Evolutionary conservation across 2,329 filamentous ascomycete genomes (phyloP).

Genomic region (Cadophora sp.): DNA sequence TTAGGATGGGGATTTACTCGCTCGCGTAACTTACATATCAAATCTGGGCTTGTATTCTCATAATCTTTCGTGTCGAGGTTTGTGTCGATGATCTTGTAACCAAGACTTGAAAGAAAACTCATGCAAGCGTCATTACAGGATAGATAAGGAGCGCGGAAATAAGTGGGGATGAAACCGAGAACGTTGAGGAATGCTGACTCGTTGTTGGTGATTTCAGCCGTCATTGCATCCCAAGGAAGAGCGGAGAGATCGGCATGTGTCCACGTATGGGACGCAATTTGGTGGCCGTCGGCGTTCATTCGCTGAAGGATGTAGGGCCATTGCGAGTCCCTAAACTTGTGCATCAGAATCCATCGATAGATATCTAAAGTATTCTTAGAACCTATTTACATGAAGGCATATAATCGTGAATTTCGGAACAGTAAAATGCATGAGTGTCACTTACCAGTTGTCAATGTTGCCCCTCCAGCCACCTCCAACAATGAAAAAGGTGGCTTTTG

Average conservation of each 20-base stretch:
- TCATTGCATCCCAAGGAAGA: slow-evolving; percentile 48
- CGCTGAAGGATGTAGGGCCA: slow-evolving; percentile 53
- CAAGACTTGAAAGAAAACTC: slow-evolving; percentile 46
- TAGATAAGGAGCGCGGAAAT: slow-evolving; percentile 53
- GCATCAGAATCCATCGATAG: too few relatives aligned
- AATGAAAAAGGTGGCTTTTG: slow-evolving; percentile 64
- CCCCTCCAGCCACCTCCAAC: slow-evolving; percentile 59
- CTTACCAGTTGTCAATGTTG: slow-evolving; percentile 54
- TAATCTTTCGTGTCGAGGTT: slow-evolving; percentile 56
- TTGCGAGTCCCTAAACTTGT: slow-evolving; percentile 44
- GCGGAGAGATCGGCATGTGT: slow-evolving; percentile 53
- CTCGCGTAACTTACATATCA: slow-evolving; percentile 42
- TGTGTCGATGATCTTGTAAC: slow-evolving; percentile 50
- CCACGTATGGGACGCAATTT: slow-evolving; percentile 64
- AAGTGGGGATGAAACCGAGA: slow-evolving; percentile 57
- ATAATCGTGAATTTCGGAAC: too few relatives aligned
- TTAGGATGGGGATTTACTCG: background rate
- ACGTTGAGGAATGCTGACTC: slow-evolving; percentile 60
- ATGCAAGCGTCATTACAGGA: slow-evolving; percentile 46
- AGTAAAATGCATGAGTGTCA: background rate
- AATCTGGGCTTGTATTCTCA: slow-evolving; percentile 48
- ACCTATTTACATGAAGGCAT: too few relatives aligned
- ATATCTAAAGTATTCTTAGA: too few relatives aligned
- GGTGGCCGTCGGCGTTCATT: slow-evolving; percentile 55
- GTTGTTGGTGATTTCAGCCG: slow-evolving; percentile 55